Conservation (phyloP, 345 rosid genomes). For the Carallia pectinifolia region DNA sequence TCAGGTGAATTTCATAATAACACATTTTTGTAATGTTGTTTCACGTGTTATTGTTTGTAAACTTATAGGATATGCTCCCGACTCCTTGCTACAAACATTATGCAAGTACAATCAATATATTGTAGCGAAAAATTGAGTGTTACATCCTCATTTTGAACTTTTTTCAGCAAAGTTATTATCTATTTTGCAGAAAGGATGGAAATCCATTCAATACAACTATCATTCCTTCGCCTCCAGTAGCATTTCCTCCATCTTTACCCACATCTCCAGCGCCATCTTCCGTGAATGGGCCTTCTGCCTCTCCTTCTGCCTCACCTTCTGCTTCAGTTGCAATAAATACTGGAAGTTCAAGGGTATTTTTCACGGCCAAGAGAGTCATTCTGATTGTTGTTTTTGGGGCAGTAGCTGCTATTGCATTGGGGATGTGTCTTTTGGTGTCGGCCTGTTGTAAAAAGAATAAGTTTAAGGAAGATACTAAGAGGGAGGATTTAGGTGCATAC, state of each 20-base stretch:
- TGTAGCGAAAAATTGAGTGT: background rate
- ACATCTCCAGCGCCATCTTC: constrained; percentile 54
- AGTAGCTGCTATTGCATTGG: constrained; percentile 35
- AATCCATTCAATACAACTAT: constrained; percentile 85
- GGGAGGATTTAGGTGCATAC: constrained; percentile 19
- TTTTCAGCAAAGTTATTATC: constrained; percentile 1
- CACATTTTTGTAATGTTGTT: background rate
- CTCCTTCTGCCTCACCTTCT: constrained; percentile 3
- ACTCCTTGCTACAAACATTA: background rate
- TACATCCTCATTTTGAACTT: background rate
- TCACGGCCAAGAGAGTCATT: constrained; percentile 38
- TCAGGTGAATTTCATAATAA: constrained; percentile 45
- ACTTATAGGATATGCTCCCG: background rate
- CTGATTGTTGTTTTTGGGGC: constrained; percentile 45
- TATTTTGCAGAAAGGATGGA: constrained; percentile 73
- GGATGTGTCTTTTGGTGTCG: constrained; percentile 45
- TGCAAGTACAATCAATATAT: background rate
- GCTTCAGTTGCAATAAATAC: constrained; percentile 34
- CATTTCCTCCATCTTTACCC: constrained; percentile 46
- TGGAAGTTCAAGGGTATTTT: constrained; percentile 35
- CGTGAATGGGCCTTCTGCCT: constrained; percentile 20
- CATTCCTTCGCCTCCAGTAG: constrained; percentile 16
- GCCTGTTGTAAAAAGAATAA: constrained; percentile 46
- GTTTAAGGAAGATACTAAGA: constrained; percentile 21
- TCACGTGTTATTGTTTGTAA: background rate